Evolutionary conservation across 257 asterid species (phyloP).

Genomic region (Petunia axillaris): DNA sequence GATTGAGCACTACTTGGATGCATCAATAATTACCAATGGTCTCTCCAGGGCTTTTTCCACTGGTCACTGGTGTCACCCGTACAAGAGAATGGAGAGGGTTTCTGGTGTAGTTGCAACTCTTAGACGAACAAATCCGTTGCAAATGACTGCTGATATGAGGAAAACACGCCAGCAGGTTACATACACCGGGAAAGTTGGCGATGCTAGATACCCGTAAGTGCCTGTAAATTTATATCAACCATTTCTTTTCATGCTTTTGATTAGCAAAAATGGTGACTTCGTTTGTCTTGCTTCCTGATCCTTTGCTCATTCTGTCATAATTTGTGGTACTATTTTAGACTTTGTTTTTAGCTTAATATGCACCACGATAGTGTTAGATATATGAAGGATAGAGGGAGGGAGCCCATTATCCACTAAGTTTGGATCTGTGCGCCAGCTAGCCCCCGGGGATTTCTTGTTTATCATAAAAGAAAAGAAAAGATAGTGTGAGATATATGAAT

Average conservation of each 20-base stretch:
- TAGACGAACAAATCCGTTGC: conserved; percentile 90
- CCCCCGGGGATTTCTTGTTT: too few species aligned
- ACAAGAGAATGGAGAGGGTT: conserved; percentile 79
- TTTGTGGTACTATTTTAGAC: neutral
- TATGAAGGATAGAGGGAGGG: neutral
- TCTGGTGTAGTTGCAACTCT: conserved; percentile 94
- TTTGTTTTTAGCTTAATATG: neutral
- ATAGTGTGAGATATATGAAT: neutral
- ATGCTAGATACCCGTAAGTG: conserved; percentile 96
- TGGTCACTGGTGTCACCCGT: conserved; percentile 92
- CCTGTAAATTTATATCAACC: conserved; percentile 20
- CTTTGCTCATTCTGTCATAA: conserved; percentile 1
- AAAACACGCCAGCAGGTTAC: conserved; percentile 90
- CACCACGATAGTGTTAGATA: neutral
- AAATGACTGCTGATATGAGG: conserved; percentile 84
- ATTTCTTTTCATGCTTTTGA: neutral
- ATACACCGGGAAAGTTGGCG: conserved; percentile 94
- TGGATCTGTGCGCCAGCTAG: too few species aligned
- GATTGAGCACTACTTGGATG: conserved; percentile 71
- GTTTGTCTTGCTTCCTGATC: conserved; percentile 25
- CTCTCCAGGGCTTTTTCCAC: conserved; percentile 97
- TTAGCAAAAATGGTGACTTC: conserved; percentile 5
- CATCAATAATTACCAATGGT: conserved; percentile 85
- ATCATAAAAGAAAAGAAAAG: neutral
- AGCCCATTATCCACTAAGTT: too few species aligned